A percentile compares a stretch with the other conserved stretches of the same genome.
phyloP scores from a whole-genome alignment of 208 protist species.

The Naegleria lovaniensis region DNA sequence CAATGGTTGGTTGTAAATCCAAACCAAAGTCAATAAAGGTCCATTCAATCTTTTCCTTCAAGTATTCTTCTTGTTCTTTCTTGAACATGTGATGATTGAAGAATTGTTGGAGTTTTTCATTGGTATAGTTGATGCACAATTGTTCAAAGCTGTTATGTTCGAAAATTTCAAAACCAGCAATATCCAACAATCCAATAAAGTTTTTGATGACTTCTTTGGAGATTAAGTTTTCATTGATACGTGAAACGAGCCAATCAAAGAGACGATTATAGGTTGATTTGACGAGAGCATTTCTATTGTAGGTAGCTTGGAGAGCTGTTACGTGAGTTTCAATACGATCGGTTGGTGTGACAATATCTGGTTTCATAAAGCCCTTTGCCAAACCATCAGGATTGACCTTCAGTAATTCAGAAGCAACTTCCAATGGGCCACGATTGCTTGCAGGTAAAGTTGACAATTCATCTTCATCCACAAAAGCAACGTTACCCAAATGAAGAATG shows the following conservation, averaged over 20 bases:
- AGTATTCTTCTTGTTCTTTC: conserved; percentile 57
- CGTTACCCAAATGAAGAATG: conserved; percentile 82
- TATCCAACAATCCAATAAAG: conserved; percentile 62
- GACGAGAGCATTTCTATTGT: conserved; percentile 70
- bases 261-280: conserved; percentile 74
- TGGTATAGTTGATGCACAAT: conserved; percentile 73
- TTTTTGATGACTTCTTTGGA: neutral
- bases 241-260: conserved; percentile 71
- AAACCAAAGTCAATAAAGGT: conserved; percentile 31
- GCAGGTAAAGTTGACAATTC: conserved; percentile 57
- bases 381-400: conserved; percentile 56
- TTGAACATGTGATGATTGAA: conserved; percentile 63
- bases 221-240: neutral
- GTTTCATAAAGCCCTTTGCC: conserved; percentile 57
- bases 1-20: conserved; percentile 35
- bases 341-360: conserved; percentile 58
- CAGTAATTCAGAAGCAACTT: conserved; percentile 56
- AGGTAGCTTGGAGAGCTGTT: conserved; percentile 63
- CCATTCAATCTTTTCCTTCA: conserved; percentile 42
- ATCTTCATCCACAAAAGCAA: conserved; percentile 69
- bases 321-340: conserved; percentile 65
- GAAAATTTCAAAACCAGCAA: conserved; percentile 62
- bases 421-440: conserved; percentile 44
- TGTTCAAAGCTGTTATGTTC: conserved; percentile 75
- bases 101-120: conserved; percentile 72